Evolutionary conservation across 192 early-diverging fungal species (phyloP).

Genomic region (Dissophora ornata): DNA sequence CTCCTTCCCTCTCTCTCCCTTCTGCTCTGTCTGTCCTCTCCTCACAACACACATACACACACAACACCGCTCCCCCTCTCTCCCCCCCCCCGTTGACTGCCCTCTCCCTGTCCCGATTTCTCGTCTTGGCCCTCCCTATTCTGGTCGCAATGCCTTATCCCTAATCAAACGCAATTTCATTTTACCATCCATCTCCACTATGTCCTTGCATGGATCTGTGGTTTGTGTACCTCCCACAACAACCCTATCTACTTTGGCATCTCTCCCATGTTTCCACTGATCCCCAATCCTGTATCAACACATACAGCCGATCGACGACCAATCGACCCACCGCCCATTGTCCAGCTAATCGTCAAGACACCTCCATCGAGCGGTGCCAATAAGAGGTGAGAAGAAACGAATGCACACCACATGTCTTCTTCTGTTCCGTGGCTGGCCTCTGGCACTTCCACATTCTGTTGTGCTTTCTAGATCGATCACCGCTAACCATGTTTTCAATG

Average conservation of each 20-base stretch:
- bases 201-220: slow-evolving; percentile 1
- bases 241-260: not conserved
- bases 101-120: not conserved
- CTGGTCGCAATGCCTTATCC: not conserved
- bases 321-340: slow-evolving; percentile 85
- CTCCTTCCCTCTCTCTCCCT: slow-evolving; percentile 5
- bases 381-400: slow-evolving; percentile 25
- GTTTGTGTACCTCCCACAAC: not conserved
- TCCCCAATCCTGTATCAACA: too few species aligned
- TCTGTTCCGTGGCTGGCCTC: too few species aligned
- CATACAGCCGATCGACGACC: slow-evolving; percentile 76
- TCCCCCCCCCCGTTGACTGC: not conserved
- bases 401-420: too few species aligned
- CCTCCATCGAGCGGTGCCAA: slow-evolving; percentile 14
- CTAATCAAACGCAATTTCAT: too few species aligned
- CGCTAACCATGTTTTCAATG: too few species aligned
- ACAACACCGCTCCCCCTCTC: too few species aligned
- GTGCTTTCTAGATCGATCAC: too few species aligned
- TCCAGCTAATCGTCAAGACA: slow-evolving; percentile 59
- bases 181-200: not conserved
- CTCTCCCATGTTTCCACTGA: too few species aligned
- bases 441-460: too few species aligned
- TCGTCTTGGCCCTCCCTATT: slow-evolving; percentile 1
- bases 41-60: too few species aligned
- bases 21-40: not conserved